Base-by-base conservation (phyloP, 352 stramenopile genomes). In the Globisporangium parvum region DNA sequence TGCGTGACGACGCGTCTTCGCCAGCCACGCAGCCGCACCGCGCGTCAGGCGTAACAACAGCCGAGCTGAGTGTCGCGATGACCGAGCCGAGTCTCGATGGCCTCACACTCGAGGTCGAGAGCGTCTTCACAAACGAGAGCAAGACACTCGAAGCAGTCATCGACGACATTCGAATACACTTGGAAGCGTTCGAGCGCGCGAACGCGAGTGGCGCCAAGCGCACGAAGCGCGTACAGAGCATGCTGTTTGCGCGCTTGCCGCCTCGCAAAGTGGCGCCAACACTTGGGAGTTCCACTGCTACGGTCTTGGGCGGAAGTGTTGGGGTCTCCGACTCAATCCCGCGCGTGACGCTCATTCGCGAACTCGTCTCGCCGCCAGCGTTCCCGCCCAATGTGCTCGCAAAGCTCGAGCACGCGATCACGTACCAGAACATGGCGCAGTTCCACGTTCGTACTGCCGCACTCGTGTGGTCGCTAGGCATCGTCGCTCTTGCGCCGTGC, bases 351-450 rank as follows among this genome's bases (percentile, higher is more conserved):
- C 71, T 91, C 55, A 87, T 91, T 31, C 70, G 66, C 28, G 80
- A 88, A 35, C 54, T 87, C 46, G 42, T 80, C 1, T 67, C 77
- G 20, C 75, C 80, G 20, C 77, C 80, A 12, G 37, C 56, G 0
- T 52, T 88, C 21, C 62, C 73, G 17, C 12, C 53, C 18, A 66
- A 69, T 17, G 61, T 80, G 10, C 64, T 80, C 31, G 69, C 78
- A 15, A 60, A 76, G 47, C 60, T 91, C 15, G 74, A 87, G 58
- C 69, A 66, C 50, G 70, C 69, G 1, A 59, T 91, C 47, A 80
- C 77, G 23, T 86, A 80, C 49, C 80, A 91, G 53, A 91, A 88
- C 53, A 69, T 67, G 45, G 62, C 54, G 5, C 80, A 88, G 52
- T 85, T 67, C 53, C 69, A 88, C 31, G 80, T 91, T 64, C 24